Conservation (phyloP, 2,329 filamentous ascomycete genomes). For the Colletotrichum tabaci region DNA sequence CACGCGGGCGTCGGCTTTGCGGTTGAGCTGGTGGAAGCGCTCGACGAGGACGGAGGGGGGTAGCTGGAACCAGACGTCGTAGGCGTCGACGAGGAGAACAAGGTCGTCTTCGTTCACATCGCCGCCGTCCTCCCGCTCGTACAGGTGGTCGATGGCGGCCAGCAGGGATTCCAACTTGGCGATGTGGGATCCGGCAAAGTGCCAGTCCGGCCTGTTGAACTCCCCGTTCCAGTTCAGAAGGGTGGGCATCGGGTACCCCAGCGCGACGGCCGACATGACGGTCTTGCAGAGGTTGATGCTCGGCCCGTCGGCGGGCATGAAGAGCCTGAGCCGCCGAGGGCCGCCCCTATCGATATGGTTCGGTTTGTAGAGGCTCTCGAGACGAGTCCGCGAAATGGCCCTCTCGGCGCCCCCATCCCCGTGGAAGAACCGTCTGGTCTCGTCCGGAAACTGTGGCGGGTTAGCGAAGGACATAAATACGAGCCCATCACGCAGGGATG, state of each 20-base stretch:
- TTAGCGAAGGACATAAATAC: neutral
- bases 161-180: slow-evolving; percentile 56
- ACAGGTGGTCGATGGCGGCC: slow-evolving; percentile 49
- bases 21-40: slow-evolving; percentile 54
- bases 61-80: slow-evolving; percentile 58
- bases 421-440: neutral
- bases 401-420: neutral
- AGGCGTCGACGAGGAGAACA: slow-evolving; percentile 55
- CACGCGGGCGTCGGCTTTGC: slow-evolving; percentile 51
- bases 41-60: slow-evolving; percentile 55
- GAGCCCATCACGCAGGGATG: too few species aligned
- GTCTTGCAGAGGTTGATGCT: slow-evolving; percentile 57
- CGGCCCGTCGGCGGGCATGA: slow-evolving; percentile 56
- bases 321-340: slow-evolving; percentile 51
- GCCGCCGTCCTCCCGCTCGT: slow-evolving; percentile 42
- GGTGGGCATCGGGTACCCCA: slow-evolving; percentile 55
- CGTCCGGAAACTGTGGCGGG: slow-evolving; percentile 1
- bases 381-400: neutral
- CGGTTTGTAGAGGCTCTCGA: slow-evolving; percentile 11
- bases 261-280: slow-evolving; percentile 55
- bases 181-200: slow-evolving; percentile 56
- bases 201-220: slow-evolving; percentile 55
- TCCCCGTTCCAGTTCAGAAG: slow-evolving; percentile 57
- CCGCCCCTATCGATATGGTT: slow-evolving; percentile 23
- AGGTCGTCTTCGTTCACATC: slow-evolving; percentile 50